Percentiles rank a stretch among this genome's conserved stretches.
Evolutionary conservation across 2,329 filamentous ascomycete species (phyloP).

Genomic region (Venturia carpophila): DNA sequence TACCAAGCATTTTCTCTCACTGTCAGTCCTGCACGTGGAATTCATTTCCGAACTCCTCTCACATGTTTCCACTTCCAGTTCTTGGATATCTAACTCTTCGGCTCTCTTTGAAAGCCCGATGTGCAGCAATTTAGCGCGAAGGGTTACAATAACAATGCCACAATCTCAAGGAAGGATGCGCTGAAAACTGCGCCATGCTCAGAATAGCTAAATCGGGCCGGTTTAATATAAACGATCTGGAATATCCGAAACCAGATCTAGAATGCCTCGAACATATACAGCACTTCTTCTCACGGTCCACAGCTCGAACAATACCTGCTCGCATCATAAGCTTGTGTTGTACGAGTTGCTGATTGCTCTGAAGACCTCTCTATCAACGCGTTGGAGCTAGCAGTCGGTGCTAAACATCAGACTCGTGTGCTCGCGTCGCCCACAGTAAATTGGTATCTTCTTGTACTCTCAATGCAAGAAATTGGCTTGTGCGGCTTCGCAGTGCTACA

Average conservation of each 20-base stretch:
- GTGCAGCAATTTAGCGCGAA: too few relatives aligned
- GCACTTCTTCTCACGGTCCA: neutral
- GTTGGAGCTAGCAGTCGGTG: neutral
- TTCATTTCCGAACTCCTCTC: too few relatives aligned
- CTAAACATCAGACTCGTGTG: neutral
- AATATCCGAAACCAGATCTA: neutral
- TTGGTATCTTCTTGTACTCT: neutral
- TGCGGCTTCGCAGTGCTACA: neutral
- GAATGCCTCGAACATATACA: neutral
- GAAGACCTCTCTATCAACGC: neutral
- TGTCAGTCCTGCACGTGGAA: too few relatives aligned
- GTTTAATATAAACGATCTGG: neutral
- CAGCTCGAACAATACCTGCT: neutral
- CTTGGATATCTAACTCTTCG: too few relatives aligned
- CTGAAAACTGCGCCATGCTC: slow-evolving; percentile 1
- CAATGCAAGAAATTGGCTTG: neutral
- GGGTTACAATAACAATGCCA: too few relatives aligned
- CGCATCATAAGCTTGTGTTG: neutral
- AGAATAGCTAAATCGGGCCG: slow-evolving; percentile 5
- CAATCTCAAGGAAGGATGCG: neutral
- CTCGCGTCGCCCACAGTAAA: neutral
- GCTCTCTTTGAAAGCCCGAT: too few relatives aligned
- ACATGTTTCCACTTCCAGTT: too few relatives aligned
- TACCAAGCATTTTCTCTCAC: too few relatives aligned
- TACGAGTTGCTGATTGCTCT: neutral